These are phyloP conservation scores for Blastocystis sp. DNA, from an alignment of 352 stramenopile species.

Conservation along the genomic window DNA sequence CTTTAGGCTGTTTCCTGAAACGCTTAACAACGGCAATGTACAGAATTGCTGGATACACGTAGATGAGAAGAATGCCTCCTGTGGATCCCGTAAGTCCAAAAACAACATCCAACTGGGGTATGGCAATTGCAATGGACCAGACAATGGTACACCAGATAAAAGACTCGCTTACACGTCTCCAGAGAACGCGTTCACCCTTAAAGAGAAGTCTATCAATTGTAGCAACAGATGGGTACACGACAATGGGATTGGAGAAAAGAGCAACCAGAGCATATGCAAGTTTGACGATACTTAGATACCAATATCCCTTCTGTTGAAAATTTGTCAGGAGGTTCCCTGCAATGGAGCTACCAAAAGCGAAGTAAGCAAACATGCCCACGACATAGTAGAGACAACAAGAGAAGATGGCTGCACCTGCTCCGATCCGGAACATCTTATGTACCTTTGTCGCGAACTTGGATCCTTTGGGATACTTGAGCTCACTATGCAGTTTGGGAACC, in stretches of 20 bases:
- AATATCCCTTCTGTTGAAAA: constrained; percentile 50
- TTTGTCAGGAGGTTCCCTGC: constrained; percentile 40
- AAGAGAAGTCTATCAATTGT: constrained; percentile 50
- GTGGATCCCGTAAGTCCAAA: constrained; percentile 60
- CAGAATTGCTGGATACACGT: constrained; percentile 32
- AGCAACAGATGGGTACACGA: constrained; percentile 20
- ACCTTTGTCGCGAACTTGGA: constrained; percentile 40
- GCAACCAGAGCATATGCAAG: constrained; percentile 62
- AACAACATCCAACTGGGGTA: constrained; percentile 55
- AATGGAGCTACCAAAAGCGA: constrained; percentile 48
- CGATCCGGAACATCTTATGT: constrained; percentile 53
- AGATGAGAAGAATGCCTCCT: constrained; percentile 52
- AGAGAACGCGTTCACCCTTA: neutral
- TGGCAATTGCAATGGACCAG: constrained; percentile 12
- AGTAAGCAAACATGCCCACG: constrained; percentile 46
- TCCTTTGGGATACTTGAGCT: constrained; percentile 26
- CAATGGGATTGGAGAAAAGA: constrained; percentile 62
- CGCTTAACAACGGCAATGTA: constrained; percentile 47
- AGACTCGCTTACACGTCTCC: constrained; percentile 4
- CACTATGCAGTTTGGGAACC: constrained; percentile 38
- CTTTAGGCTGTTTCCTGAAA: neutral
- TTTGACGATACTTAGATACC: constrained; percentile 58
- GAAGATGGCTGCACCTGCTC: neutral
- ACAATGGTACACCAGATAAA: constrained; percentile 10
- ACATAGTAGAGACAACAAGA: constrained; percentile 62